These are phyloP conservation scores for Phytophthora pini DNA, from an alignment of 352 stramenopile genomes.

Conservation along the genomic window DNA sequence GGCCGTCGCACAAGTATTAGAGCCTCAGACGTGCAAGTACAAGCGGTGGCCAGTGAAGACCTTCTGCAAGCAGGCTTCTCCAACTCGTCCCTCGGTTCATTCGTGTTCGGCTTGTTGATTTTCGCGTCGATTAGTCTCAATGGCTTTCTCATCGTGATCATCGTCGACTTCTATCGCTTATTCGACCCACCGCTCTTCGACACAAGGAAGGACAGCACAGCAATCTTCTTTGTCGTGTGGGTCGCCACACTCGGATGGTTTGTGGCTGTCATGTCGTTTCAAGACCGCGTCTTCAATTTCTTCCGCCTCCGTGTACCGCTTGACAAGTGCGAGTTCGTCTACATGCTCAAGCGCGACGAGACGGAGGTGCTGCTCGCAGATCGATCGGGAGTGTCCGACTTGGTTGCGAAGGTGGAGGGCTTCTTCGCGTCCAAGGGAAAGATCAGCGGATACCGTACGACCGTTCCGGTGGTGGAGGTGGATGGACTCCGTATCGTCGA, in stretches of 20 bases:
- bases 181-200: slow-evolving; percentile 42
- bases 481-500: slow-evolving; percentile 37
- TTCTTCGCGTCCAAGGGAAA: slow-evolving; percentile 34
- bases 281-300: slow-evolving; percentile 38
- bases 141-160: slow-evolving; percentile 54
- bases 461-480: slow-evolving; percentile 16
- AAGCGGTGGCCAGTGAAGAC: neutral
- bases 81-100: slow-evolving; percentile 14
- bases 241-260: slow-evolving; percentile 33
- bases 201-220: slow-evolving; percentile 21
- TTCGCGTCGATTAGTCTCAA: slow-evolving; percentile 49
- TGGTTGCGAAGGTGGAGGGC: slow-evolving; percentile 31
- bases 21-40: slow-evolving; percentile 5
- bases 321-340: slow-evolving; percentile 40
- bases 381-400: slow-evolving; percentile 27
- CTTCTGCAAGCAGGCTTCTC: slow-evolving; percentile 29
- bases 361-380: slow-evolving; percentile 41
- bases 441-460: slow-evolving; percentile 20
- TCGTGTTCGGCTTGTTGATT: slow-evolving; percentile 50
- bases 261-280: slow-evolving; percentile 19
- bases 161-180: slow-evolving; percentile 55
- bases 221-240: slow-evolving; percentile 42
- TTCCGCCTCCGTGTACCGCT: slow-evolving; percentile 33
- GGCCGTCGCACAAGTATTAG: slow-evolving; percentile 11
- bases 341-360: slow-evolving; percentile 40